These are phyloP conservation scores for Mycena sanguinolenta DNA, from an alignment of 768 basidiomycete genomes.

Conservation along the genomic window DNA sequence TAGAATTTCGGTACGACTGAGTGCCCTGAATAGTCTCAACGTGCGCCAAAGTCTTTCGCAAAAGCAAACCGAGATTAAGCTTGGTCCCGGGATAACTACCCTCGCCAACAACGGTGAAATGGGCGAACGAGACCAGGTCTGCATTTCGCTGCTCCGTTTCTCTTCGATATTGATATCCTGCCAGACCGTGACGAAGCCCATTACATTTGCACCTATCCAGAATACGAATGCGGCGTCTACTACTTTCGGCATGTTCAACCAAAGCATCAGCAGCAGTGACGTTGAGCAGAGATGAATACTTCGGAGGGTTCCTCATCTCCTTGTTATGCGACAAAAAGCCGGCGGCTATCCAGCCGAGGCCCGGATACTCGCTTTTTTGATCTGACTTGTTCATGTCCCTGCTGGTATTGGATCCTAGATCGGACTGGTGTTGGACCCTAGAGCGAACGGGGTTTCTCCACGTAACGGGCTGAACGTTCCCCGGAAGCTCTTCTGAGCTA, in stretches of 20 bases:
- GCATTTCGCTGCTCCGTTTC: not conserved
- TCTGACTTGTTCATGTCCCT: not conserved
- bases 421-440: not conserved
- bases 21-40: slow-evolving; percentile 14
- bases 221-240: not conserved
- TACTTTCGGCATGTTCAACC: slow-evolving; percentile 19
- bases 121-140: slow-evolving; percentile 23
- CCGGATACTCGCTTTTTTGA: not conserved
- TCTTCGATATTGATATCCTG: not conserved
- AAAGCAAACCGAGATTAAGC: slow-evolving; percentile 8
- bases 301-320: no score
- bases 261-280: not conserved
- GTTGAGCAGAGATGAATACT: slow-evolving; percentile 11
- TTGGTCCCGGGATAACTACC: slow-evolving; percentile 18
- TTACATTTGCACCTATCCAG: slow-evolving; percentile 14
- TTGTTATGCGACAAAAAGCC: not conserved
- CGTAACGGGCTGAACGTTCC: not conserved
- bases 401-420: not conserved
- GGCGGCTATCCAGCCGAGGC: not conserved
- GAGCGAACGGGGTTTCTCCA: not conserved
- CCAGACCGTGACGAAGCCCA: slow-evolving; percentile 18
- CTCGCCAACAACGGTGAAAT: not conserved
- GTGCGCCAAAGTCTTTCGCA: slow-evolving; percentile 23
- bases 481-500: not conserved
- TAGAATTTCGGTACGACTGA: not conserved